Base-by-base conservation (phyloP, 805 yeast species). In the Candida maesae region DNA sequence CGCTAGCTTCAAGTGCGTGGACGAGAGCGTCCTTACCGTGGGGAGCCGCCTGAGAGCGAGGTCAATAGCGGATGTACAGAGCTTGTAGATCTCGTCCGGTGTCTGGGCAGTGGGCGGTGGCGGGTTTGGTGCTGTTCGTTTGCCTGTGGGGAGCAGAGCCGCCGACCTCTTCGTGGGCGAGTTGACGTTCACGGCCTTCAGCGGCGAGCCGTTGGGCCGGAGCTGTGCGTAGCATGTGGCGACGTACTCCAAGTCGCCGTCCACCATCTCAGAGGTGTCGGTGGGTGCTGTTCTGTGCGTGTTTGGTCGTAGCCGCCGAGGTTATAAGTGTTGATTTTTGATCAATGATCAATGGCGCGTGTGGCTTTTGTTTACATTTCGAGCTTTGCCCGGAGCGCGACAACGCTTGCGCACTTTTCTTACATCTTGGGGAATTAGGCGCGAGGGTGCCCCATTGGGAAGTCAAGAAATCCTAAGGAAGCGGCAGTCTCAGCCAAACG, bases 221-320 rank as follows among this genome's bases (percentile, higher is more conserved):
- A 57, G 47, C 19, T 51, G 44, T 5, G 57, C 37, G 20, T 56
- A 57, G 38, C 53, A 52, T 9, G 46, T 23, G 29, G 46, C 40
- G 35, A 56, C 55, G 36, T 41, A 56, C 21, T 56, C 58, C 50
- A 54, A 40, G 20, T 55, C 57, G 19, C 39, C 26, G 8, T 50
- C 49, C 53, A 49, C 49, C 24, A 21, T 25, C 16, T 10, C 17
- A 13, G 16, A 24, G 20, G 4, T 6, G 33, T 16, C 8, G 11
- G 7, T 30, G 16, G 21, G n/a, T 10, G 32, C 32, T 17, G 16
- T 15, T 8, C 8, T 10, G 11, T 9, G 5, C 14, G 13, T 25
- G 14, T 15, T 15, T 28, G 28, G 26, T 15, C 23, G n/a, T 5
- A 7, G 16, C 5, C 10, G 21, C 16, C 11, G 12, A n/a, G n/a